Percentiles rank a stretch among this genome's conserved stretches.
Conservation (phyloP, 495 filamentous ascomycete genomes). For the Penicillium turbatum region DNA sequence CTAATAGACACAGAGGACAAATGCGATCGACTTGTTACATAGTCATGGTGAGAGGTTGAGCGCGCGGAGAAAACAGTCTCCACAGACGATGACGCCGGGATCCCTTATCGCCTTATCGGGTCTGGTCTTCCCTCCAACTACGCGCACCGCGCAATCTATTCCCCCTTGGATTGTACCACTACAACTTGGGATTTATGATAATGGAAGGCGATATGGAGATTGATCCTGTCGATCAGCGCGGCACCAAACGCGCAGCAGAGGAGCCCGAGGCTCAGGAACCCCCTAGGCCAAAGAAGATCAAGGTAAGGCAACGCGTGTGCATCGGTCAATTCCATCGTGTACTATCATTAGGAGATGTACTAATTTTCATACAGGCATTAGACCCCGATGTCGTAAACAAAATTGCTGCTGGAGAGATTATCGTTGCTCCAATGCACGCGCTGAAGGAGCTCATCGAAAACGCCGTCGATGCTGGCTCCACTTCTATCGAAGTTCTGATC, state of each 20-base stretch:
- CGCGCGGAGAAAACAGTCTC: not conserved
- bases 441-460: slow-evolving; percentile 98
- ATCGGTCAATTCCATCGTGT: not conserved
- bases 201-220: slow-evolving; percentile 50
- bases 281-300: slow-evolving; percentile 62
- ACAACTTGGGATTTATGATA: not conserved
- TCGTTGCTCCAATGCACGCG: slow-evolving; percentile 94
- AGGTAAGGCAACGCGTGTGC: slow-evolving; percentile 33
- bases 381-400: slow-evolving; percentile 97
- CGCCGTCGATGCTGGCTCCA: slow-evolving; percentile 92
- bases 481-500: slow-evolving; percentile 82
- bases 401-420: slow-evolving; percentile 99
- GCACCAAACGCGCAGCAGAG: slow-evolving; percentile 61
- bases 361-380: slow-evolving; percentile 56
- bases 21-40: not conserved
- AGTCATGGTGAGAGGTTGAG: not conserved
- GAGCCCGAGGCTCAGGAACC: slow-evolving; percentile 30
- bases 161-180: not conserved
- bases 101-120: slow-evolving; percentile 19
- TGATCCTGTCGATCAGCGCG: slow-evolving; percentile 41
- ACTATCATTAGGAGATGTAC: not conserved
- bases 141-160: slow-evolving; percentile 11
- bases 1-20: not conserved
- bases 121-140: slow-evolving; percentile 16
- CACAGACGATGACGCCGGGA: slow-evolving; percentile 11